phyloP scores from a whole-genome alignment of 768 basidiomycete species.

The Leccinum fibrillosum region DNA sequence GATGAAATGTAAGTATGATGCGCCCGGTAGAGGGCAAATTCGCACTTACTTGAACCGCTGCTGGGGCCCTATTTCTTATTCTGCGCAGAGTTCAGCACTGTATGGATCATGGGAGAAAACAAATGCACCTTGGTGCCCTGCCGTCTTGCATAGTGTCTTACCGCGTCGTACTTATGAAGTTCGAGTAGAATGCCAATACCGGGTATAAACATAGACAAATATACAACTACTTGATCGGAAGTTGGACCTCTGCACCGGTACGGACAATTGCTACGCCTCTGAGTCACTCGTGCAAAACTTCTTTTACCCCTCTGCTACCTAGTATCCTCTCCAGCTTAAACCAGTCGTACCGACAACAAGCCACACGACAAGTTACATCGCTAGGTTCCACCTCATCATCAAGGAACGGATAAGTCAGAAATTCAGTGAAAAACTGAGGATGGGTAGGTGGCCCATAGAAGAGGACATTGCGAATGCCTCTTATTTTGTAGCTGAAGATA shows the following conservation, averaged over 20 bases:
- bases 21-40: background rate
- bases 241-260: background rate
- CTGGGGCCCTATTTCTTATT: constrained; percentile 95
- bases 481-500: constrained; percentile 76
- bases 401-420: constrained; percentile 86
- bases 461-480: constrained; percentile 88
- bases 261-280: background rate
- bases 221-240: background rate
- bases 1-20: constrained; percentile 14
- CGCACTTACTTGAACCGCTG: constrained; percentile 76
- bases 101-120: constrained; percentile 2
- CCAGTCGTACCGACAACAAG: constrained; percentile 90
- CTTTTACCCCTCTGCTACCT: constrained; percentile 23
- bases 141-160: constrained; percentile 66
- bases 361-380: constrained; percentile 77
- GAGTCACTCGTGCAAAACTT: constrained; percentile 10
- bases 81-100: constrained; percentile 34
- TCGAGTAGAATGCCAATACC: background rate
- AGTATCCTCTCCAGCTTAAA: constrained; percentile 80
- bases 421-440: constrained; percentile 88
- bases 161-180: background rate
- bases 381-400: constrained; percentile 82
- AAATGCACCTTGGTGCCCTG: constrained; percentile 65
- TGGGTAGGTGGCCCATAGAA: constrained; percentile 94
- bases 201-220: constrained; percentile 19